Evolutionary conservation across 2,329 filamentous ascomycete species (phyloP).

Genomic region (Diaporthe australafricana): DNA sequence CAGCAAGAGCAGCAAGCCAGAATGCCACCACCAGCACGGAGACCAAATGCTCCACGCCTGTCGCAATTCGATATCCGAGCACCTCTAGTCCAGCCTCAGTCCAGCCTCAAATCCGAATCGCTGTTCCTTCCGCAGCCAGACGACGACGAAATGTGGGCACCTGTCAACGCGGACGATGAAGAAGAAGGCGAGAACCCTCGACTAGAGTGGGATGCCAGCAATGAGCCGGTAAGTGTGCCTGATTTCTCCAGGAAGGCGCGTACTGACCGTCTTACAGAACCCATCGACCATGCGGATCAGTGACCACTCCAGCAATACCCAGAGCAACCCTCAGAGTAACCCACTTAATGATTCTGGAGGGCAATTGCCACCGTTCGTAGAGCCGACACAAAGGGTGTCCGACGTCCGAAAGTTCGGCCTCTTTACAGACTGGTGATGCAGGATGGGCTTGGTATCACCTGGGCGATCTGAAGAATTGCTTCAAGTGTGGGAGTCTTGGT

Average conservation of each 20-base stretch:
- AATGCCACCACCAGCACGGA: constrained; percentile 42
- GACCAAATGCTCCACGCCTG: constrained; percentile 48
- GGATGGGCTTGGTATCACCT: background rate
- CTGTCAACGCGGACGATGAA: constrained; percentile 64
- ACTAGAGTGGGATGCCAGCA: constrained; percentile 80
- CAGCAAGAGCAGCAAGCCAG: constrained; percentile 19
- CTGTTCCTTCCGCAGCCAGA: constrained; percentile 76
- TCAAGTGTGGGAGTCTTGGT: background rate
- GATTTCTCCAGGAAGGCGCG: background rate
- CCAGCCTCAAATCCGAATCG: constrained; percentile 72
- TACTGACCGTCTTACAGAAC: constrained; percentile 50
- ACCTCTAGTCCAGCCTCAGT: constrained; percentile 56
- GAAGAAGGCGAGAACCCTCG: constrained; percentile 75
- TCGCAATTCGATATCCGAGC: constrained; percentile 49
- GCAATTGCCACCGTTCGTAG: constrained; percentile 56
- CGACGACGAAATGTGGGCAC: constrained; percentile 79
- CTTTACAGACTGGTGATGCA: constrained; percentile 40
- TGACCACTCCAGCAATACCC: constrained; percentile 40
- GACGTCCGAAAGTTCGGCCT: constrained; percentile 65
- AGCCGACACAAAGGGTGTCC: constrained; percentile 80
- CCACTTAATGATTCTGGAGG: constrained; percentile 3
- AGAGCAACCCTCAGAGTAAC: background rate
- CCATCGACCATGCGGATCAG: constrained; percentile 45
- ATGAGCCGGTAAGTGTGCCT: constrained; percentile 65
- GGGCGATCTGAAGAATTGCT: background rate